Base-by-base conservation (phyloP, 768 basidiomycete genomes). In the Tylopilus plumbeoviolaceoides region DNA sequence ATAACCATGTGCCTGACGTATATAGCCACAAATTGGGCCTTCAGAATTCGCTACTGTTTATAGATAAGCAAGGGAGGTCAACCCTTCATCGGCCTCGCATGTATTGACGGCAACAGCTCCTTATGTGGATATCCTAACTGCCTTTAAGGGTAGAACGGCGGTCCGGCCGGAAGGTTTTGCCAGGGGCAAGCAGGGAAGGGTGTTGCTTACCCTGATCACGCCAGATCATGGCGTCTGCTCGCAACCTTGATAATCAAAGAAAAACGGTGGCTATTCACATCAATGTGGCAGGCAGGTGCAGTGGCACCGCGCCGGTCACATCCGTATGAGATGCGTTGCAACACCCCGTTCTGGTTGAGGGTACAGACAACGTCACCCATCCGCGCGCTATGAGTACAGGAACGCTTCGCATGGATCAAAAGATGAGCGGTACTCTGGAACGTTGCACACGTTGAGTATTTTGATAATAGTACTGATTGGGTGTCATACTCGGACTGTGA, bases 351-450 rank as follows among this genome's bases (percentile, higher is more conserved):
- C 52, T 40, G 45, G 55, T 54, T 44, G 46, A 43, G 61, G 64
- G 63, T 20, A 38, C 56, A 46, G 42, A 35, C 56, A 61, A 66
- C 62, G 64, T 63, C 55, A 66, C 33, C 27, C 42, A 38, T 41
- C 47, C 12, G 45, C 45, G 54, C 51, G 38, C 38, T 51, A 55
- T 56, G 49, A 50, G 40, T 53, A 55, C 53, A 61, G 59, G 54
- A 64, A 66, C 59, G 48, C 51, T 61, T 64, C 62, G 56, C 55
- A 66, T 63, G 52, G 50, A 66, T 56, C 53, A 62, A 64, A 47
- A 18, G 41, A 44, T 30, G 44, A 56, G 62, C 56, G 48, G 25
- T 44, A 44, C 54, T 59, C 30, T 54, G 12, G 49, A 59, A 57
- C 54, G 62, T 59, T 61, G 47, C 49, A 61, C 64, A 58, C 59